Conservation (phyloP, 2,329 filamentous ascomycete species). For the Venturia asperata region DNA sequence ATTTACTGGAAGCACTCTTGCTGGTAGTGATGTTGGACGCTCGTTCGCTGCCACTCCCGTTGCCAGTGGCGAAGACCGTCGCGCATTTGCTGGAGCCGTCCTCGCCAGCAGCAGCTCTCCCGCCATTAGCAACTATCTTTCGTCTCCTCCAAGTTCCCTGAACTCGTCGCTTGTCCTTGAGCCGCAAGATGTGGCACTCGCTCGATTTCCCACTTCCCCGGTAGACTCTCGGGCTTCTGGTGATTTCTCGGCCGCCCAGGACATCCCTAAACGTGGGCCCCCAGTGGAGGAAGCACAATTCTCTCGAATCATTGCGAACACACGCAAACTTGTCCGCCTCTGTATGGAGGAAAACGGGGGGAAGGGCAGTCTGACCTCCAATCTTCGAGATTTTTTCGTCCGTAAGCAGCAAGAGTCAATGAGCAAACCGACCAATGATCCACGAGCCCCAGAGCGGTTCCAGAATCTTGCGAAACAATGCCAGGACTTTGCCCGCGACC, state of each 20-base stretch:
- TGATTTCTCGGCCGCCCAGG: not conserved
- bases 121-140: not conserved
- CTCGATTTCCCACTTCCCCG: not conserved
- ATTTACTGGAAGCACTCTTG: slow-evolving; percentile 1
- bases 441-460: slow-evolving; percentile 11
- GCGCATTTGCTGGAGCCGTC: not conserved
- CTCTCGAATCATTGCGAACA: slow-evolving; percentile 7
- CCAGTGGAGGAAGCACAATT: slow-evolving; percentile 6
- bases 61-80: not conserved
- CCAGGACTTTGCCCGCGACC: slow-evolving; percentile 9
- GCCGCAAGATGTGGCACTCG: not conserved
- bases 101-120: not conserved
- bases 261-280: not conserved
- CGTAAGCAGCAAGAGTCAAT: slow-evolving; percentile 5
- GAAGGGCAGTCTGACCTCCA: not conserved
- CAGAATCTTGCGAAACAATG: slow-evolving; percentile 4
- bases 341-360: slow-evolving; percentile 7
- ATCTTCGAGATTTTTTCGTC: slow-evolving; percentile 3
- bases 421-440: not conserved
- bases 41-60: not conserved
- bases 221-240: not conserved
- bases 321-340: not conserved
- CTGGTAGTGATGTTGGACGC: not conserved
- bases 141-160: slow-evolving; percentile 5
- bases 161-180: slow-evolving; percentile 2